Base-by-base conservation (phyloP, 2,329 filamentous ascomycete species). In the Uncinocarpus reesii region DNA sequence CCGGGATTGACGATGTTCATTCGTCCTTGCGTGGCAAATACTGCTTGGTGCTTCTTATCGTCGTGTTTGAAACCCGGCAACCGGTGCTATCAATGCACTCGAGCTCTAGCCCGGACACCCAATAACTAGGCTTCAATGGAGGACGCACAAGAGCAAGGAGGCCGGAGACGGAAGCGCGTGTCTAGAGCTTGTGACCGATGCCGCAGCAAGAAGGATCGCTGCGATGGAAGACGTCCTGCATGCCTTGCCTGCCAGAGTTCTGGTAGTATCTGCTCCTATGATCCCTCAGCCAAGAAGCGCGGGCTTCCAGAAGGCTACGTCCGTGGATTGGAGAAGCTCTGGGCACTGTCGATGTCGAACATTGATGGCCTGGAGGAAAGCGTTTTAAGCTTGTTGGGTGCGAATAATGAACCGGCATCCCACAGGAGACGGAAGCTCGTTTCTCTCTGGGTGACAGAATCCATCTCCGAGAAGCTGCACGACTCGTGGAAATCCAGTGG, bases 241-340 rank as follows among this genome's bases (percentile, higher is more conserved):
- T 71, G 69, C 50, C 65, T 66, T 24, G 65, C 66, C 49, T 71
- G 69, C 51, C 60, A 60, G 47, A 61, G 59, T 18, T 64, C 66
- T 7, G 63, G 62, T 49, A 64, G 67, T 43, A 56, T 62, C 26
- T 71, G 69, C 49, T 65, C 63, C 23, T 71, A 71, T 56, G 65
- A 71, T 45, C 65, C 68, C 10, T 61, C 63, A 47, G 66, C 62
- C 41, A 71, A 70, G 56, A 71, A 71, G 54, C 63, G 69, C 45
- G 69, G 69, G 15, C 55, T 71, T 13, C 69, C 68, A 1, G 69
- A 71, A 53, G 69, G 69, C 31, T 71, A 71, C 57, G 68, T 71
- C 26, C 67, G 69, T 16, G 67, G 67, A 2, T 48, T 71, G 46
- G 69, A 71, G 55, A 71, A 71, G 53, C 58, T 71, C 26, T 71